Conservation (phyloP, 495 filamentous ascomycete genomes). For the Penicillium argentinense region DNA sequence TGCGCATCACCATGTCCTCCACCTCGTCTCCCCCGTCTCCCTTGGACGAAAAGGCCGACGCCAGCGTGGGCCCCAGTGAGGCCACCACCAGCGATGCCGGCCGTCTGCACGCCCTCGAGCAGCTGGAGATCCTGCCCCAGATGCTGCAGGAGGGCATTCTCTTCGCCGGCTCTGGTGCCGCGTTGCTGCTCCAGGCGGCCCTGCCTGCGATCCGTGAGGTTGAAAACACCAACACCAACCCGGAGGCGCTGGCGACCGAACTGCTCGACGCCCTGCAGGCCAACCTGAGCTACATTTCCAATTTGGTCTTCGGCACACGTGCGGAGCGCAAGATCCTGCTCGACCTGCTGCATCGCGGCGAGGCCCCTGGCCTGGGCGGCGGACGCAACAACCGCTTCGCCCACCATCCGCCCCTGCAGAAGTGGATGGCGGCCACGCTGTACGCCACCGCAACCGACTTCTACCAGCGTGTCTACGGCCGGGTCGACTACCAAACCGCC, state of each 20-base stretch:
- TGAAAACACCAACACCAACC: conserved; percentile 10
- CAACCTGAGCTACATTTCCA: conserved; percentile 39
- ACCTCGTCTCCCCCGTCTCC: conserved; percentile 21
- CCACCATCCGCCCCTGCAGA: conserved; percentile 26
- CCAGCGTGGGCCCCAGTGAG: conserved; percentile 4
- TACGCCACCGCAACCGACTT: conserved; percentile 45
- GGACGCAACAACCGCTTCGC: conserved; percentile 27
- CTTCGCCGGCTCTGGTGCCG: conserved; percentile 38
- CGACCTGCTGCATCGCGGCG: conserved; percentile 20
- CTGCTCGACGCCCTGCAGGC: conserved; percentile 36
- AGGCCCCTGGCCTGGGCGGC: conserved; percentile 26
- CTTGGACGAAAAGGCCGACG: conserved; percentile 21
- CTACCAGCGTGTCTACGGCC: conserved; percentile 44
- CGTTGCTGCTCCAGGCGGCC: conserved; percentile 43
- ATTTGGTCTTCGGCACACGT: conserved; percentile 38
- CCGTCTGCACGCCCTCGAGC: conserved; percentile 33
- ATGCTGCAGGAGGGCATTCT: conserved; percentile 44
- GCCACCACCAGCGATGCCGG: conserved; percentile 15
- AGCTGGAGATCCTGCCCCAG: conserved; percentile 38
- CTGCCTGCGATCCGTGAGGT: conserved; percentile 31
- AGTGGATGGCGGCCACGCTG: conserved; percentile 42
- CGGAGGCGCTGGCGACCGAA: conserved; percentile 30
- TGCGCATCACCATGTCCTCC: conserved; percentile 9
- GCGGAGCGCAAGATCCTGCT: conserved; percentile 36
- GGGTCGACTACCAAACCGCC: conserved; percentile 36